Conservation (phyloP, 2,329 filamentous ascomycete genomes). For the Geosmithia morbida region DNA sequence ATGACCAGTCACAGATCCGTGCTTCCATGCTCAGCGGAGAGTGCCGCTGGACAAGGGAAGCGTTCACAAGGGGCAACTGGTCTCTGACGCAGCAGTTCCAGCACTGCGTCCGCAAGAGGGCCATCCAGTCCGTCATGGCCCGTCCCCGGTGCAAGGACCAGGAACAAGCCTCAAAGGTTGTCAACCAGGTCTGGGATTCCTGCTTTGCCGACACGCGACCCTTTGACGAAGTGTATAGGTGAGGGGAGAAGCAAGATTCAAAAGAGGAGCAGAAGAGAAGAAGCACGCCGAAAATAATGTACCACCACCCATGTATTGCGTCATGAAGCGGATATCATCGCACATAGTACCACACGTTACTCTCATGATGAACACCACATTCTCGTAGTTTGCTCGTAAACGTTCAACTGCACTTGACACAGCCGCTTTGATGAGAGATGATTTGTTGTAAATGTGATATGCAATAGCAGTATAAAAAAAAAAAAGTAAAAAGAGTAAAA, state of each 20-base stretch:
- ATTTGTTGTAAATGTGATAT: too few relatives aligned
- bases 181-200: constrained; percentile 98
- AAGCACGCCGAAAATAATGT: neutral
- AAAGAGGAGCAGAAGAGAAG: neutral
- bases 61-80: constrained; percentile 75
- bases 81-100: constrained; percentile 86
- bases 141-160: constrained; percentile 74
- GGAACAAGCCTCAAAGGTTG: constrained; percentile 70
- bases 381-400: neutral
- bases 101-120: constrained; percentile 72
- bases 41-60: constrained; percentile 79
- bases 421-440: too few relatives aligned
- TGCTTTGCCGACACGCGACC: constrained; percentile 90
- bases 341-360: neutral
- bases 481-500: too few relatives aligned
- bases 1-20: constrained; percentile 80
- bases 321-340: neutral
- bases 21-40: constrained; percentile 88
- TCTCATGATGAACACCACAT: neutral
- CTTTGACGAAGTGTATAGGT: constrained; percentile 93
- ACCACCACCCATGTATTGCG: neutral
- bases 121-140: constrained; percentile 63
- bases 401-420: too few relatives aligned
- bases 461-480: too few relatives aligned
- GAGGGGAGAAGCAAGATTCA: constrained; percentile 7